Conservation (phyloP, 2,329 filamentous ascomycete genomes). For the Bertia moriformis region DNA sequence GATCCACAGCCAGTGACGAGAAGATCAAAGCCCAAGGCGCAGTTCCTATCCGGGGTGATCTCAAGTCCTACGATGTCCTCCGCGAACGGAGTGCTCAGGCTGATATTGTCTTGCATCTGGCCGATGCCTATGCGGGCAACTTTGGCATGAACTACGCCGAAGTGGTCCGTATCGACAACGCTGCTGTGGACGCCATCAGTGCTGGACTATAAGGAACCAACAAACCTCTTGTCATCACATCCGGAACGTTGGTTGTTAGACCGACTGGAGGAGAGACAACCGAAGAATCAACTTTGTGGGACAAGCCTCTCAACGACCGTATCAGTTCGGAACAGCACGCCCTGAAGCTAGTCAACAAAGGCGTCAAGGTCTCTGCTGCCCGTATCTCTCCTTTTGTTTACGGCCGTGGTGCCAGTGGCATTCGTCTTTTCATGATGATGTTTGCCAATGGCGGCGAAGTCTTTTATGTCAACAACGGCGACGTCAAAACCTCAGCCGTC, state of each 20-base stretch:
- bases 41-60: constrained; percentile 21
- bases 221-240: constrained; percentile 19
- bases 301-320: constrained; percentile 11
- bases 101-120: constrained; percentile 27
- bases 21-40: constrained; percentile 22
- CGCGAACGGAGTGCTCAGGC: constrained; percentile 18
- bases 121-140: constrained; percentile 12
- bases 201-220: constrained; percentile 14
- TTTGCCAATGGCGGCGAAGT: constrained; percentile 13
- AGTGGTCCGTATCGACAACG: constrained; percentile 14
- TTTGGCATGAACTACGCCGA: constrained; percentile 11
- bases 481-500: constrained; percentile 12
- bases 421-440: constrained; percentile 15
- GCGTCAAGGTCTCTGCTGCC: constrained; percentile 18
- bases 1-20: constrained; percentile 16
- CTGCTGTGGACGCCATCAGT: constrained; percentile 21
- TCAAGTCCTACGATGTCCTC: constrained; percentile 20
- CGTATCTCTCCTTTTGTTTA: constrained; percentile 27
- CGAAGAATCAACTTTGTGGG: constrained; percentile 8
- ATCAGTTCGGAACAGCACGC: constrained; percentile 14
- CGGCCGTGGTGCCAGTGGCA: constrained; percentile 21
- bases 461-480: constrained; percentile 14
- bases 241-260: constrained; percentile 12
- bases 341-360: constrained; percentile 10
- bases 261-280: constrained; percentile 13